A percentile compares a stretch with the other conserved stretches of the same genome.
Evolutionary conservation across 2,329 filamentous ascomycete genomes (phyloP).

Genomic region (Rhinocladiella mackenziei): DNA sequence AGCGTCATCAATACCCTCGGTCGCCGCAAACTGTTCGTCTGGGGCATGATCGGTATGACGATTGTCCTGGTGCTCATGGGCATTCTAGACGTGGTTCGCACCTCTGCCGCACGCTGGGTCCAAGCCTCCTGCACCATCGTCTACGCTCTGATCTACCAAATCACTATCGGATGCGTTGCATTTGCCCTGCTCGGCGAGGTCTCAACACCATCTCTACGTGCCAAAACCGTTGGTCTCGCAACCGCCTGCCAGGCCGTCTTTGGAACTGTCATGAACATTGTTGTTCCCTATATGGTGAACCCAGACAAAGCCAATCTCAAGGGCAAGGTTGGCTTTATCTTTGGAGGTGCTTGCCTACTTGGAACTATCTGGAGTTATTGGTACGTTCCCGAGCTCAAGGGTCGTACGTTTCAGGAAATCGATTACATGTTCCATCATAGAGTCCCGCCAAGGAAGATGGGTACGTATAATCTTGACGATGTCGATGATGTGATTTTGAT

Average conservation of each 20-base stretch:
- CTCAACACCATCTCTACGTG: conserved; percentile 41
- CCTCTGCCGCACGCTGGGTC: conserved; percentile 35
- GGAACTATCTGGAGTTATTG: conserved; percentile 29
- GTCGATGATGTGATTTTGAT: conserved; percentile 12
- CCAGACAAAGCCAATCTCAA: conserved; percentile 31
- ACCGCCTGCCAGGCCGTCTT: conserved; percentile 40
- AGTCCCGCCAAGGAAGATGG: conserved; percentile 29
- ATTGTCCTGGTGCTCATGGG: conserved; percentile 38
- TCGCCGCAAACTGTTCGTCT: conserved; percentile 35
- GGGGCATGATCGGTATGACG: conserved; percentile 34
- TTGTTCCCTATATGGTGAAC: conserved; percentile 37
- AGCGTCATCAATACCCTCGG: conserved; percentile 35
- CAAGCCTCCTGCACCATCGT: conserved; percentile 38
- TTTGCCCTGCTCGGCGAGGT: conserved; percentile 49
- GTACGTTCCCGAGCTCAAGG: conserved; percentile 31
- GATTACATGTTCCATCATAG: conserved; percentile 35
- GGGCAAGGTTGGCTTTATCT: conserved; percentile 34
- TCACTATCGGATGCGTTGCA: conserved; percentile 41
- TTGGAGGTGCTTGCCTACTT: conserved; percentile 30
- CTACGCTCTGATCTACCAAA: conserved; percentile 40
- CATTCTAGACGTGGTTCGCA: conserved; percentile 40
- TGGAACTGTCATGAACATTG: conserved; percentile 38
- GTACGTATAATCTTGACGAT: conserved; percentile 19
- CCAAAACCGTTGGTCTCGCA: conserved; percentile 45
- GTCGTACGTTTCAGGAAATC: conserved; percentile 33